Evolutionary conservation across 805 yeast genomes (phyloP).

Genomic region (Metschnikowia similis): DNA sequence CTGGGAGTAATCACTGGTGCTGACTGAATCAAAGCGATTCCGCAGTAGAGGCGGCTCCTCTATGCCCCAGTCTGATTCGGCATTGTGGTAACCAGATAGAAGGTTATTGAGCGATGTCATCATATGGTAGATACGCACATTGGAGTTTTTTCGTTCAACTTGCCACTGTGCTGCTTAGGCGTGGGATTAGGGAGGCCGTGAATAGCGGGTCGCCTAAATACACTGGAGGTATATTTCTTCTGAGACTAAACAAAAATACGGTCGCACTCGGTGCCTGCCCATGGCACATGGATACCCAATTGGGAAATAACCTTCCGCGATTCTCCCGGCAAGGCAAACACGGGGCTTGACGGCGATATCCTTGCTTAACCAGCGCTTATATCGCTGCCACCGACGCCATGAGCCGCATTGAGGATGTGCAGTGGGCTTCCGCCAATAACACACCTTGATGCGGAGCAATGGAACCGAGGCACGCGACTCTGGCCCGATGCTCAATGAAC

Average conservation of each 20-base stretch:
- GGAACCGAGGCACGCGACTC: not conserved
- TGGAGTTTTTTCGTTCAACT: not conserved
- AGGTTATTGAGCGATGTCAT: constrained; percentile 4
- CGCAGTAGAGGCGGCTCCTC: constrained; percentile 13
- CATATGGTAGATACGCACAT: not conserved
- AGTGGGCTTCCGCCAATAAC: not conserved
- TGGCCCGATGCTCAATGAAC: not conserved
- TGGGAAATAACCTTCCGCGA: not conserved
- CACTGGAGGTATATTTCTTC: not conserved
- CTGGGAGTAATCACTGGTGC: constrained; percentile 19
- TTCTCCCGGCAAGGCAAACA: not conserved
- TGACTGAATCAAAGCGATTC: constrained; percentile 12
- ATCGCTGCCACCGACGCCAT: not conserved
- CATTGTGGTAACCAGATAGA: constrained; percentile 12
- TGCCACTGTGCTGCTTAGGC: not conserved
- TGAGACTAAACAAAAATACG: constrained; percentile 1
- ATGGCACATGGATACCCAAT: not conserved
- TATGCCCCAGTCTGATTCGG: constrained; percentile 23
- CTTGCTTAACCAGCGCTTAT: not conserved
- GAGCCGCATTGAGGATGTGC: not conserved
- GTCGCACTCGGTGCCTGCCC: constrained; percentile 1
- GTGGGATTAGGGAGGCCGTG: not conserved
- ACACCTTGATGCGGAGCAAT: not conserved
- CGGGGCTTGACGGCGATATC: not conserved
- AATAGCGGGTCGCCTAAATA: not conserved